Percentiles rank a stretch among this genome's conserved stretches.
These are phyloP conservation scores for Berberis thunbergii DNA, from an alignment of 164 flowering plant genomes.

Conservation along the genomic window DNA sequence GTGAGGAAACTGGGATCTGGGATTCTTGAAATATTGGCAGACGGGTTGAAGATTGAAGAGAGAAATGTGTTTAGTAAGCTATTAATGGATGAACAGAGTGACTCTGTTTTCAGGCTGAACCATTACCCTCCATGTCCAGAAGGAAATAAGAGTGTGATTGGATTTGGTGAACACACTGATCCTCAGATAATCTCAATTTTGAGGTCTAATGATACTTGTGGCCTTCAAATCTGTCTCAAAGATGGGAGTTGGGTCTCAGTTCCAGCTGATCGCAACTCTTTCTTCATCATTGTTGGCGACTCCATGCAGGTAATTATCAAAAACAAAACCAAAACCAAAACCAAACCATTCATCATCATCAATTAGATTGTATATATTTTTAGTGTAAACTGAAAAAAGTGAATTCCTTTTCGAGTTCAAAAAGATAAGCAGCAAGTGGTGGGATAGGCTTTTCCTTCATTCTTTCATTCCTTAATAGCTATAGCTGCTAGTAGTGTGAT, in stretches of 20 bases:
- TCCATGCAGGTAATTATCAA: conserved; percentile 58
- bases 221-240: conserved; percentile 61
- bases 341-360: not conserved
- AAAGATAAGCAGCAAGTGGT: too few relatives aligned
- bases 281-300: conserved; percentile 86
- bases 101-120: conserved; percentile 72
- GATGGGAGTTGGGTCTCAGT: conserved; percentile 90
- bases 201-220: conserved; percentile 72
- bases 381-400: too few relatives aligned
- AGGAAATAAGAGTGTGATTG: conserved; percentile 40
- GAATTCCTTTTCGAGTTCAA: too few relatives aligned
- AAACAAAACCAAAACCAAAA: not conserved
- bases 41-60: conserved; percentile 41
- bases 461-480: too few relatives aligned
- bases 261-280: conserved; percentile 71
- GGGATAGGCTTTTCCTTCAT: too few relatives aligned
- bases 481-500: too few relatives aligned
- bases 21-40: conserved; percentile 58
- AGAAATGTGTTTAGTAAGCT: conserved; percentile 47
- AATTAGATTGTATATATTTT: too few relatives aligned
- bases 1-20: conserved; percentile 44
- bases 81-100: conserved; percentile 57
- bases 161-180: conserved; percentile 97
- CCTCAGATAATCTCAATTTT: conserved; percentile 81
- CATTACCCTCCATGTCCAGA: conserved; percentile 81